phyloP scores from a whole-genome alignment of 352 stramenopile genomes.

The Phytophthora melonis region DNA sequence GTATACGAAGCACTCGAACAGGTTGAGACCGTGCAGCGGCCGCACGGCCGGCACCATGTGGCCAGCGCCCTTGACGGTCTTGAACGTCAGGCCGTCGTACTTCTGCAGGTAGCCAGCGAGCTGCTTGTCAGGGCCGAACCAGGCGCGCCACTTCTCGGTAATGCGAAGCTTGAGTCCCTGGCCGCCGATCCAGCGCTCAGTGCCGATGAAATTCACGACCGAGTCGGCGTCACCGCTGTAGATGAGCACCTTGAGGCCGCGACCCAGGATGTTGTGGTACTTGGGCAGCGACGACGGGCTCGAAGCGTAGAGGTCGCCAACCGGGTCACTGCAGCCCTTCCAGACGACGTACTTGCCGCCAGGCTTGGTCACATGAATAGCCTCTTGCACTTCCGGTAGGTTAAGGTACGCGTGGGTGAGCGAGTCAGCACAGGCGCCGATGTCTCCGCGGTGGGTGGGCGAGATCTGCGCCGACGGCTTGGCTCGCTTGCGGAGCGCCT shows the following conservation, averaged over 20 bases:
- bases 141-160: conserved; percentile 69
- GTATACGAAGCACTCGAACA: conserved; percentile 89
- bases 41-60: conserved; percentile 90
- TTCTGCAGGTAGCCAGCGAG: conserved; percentile 89
- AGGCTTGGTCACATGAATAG: conserved; percentile 56
- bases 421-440: conserved; percentile 70
- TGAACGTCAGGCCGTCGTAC: conserved; percentile 89
- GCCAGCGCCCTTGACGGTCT: conserved; percentile 93
- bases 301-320: conserved; percentile 64
- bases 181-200: conserved; percentile 86
- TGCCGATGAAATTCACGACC: conserved; percentile 89
- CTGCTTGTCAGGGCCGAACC: conserved; percentile 83
- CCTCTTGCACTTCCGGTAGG: conserved; percentile 61
- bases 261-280: conserved; percentile 71
- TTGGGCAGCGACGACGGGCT: conserved; percentile 68
- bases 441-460: conserved; percentile 53
- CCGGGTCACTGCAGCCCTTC: conserved; percentile 73
- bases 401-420: conserved; percentile 80
- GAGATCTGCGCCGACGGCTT: conserved; percentile 43
- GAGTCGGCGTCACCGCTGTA: conserved; percentile 86
- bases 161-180: conserved; percentile 76
- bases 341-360: conserved; percentile 52
- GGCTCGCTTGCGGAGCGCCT: conserved; percentile 52
- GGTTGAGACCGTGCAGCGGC: conserved; percentile 76
- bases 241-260: conserved; percentile 66